These are phyloP conservation scores for Lachnellula subtilissima DNA, from an alignment of 2,329 filamentous ascomycete genomes.

Conservation along the genomic window DNA sequence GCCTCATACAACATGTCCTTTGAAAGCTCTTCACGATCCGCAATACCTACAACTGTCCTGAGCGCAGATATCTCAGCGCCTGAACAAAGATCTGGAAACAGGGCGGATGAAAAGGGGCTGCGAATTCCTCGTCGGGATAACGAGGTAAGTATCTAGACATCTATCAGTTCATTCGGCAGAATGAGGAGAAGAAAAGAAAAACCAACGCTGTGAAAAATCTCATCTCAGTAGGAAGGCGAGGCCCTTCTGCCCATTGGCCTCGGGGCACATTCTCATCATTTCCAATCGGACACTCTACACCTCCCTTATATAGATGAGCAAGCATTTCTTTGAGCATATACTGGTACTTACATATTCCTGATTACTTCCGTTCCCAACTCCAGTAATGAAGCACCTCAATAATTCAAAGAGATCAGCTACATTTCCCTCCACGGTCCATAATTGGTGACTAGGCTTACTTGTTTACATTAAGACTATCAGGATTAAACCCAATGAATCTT, in stretches of 20 bases:
- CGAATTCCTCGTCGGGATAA: constrained; percentile 4
- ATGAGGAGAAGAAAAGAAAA: not conserved
- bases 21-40: not conserved
- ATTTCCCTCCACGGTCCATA: not conserved
- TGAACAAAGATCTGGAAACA: constrained; percentile 13
- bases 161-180: not conserved
- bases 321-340: not conserved
- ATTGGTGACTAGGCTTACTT: constrained; percentile 5
- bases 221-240: not conserved
- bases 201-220: not conserved
- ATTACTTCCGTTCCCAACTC: not conserved
- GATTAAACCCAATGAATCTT: constrained; percentile 13
- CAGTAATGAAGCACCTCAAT: constrained; percentile 15
- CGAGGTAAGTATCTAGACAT: constrained; percentile 6
- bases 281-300: constrained; percentile 3
- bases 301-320: constrained; percentile 2
- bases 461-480: constrained; percentile 9
- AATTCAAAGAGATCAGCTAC: not conserved
- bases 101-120: constrained; percentile 4
- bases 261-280: constrained; percentile 13
- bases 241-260: not conserved
- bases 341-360: constrained; percentile 6
- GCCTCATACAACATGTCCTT: constrained; percentile 9
- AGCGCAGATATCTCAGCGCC: constrained; percentile 1
- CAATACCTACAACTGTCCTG: not conserved